phyloP scores from a whole-genome alignment of 331 rosid genomes.

The Phaseolus coccineus region DNA sequence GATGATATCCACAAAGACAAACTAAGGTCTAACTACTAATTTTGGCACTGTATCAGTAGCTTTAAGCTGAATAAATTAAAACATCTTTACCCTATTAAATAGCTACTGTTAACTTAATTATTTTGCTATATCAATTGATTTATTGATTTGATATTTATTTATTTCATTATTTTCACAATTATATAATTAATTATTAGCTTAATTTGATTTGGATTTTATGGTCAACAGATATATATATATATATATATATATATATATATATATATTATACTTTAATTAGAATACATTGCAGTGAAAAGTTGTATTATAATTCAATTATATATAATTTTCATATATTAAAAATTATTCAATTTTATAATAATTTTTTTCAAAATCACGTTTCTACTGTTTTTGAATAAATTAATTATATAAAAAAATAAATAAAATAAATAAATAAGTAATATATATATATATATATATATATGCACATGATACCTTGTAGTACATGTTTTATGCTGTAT shows the following conservation, averaged over 20 bases:
- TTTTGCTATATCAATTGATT: too few relatives aligned
- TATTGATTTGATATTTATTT: too few relatives aligned
- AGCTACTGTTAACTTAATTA: background rate
- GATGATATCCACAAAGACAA: slow-evolving; percentile 20
- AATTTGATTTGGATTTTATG: too few relatives aligned
- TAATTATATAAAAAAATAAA: background rate
- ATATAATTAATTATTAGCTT: too few relatives aligned
- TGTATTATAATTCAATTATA: background rate
- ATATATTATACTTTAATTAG: background rate
- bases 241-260: too few relatives aligned
- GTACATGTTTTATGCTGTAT: background rate
- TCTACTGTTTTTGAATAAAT: background rate
- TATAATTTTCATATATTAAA: background rate
- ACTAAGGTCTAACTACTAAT: background rate
- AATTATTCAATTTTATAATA: background rate
- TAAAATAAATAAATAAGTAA: too few relatives aligned
- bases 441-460: too few relatives aligned
- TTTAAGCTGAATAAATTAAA: background rate
- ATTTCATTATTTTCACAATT: too few relatives aligned
- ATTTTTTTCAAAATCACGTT: background rate
- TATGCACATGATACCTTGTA: background rate
- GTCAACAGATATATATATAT: too few relatives aligned
- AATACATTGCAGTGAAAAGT: background rate
- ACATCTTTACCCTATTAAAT: background rate
- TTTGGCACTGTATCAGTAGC: background rate